Evolutionary conservation across 164 flowering plant genomes (phyloP), one percentile per base, ranked within the genome.

Genomic region (Nelumbo lutea): DNA sequence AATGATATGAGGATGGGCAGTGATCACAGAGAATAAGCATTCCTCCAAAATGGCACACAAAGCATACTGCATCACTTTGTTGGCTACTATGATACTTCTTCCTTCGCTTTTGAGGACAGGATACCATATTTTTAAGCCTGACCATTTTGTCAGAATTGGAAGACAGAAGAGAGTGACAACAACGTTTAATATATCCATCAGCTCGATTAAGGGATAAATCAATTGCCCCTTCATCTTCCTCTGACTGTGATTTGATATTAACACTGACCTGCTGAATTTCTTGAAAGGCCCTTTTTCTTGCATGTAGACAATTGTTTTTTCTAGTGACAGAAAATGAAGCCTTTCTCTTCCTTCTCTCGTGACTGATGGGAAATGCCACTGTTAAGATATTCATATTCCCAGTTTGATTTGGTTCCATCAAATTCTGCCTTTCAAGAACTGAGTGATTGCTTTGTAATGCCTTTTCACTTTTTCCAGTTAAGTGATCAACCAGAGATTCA

Each of bases 1-100:
- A 42, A 68, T 79, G 81, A 63, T 72, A 79, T 9, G 79, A 72
- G 14, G 77, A 73, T 14, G 56, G 47, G 72, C 81, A 79, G 65
- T 64, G 10, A 64, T 79, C 74, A 39, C 81, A 79, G 47, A 63
- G 69, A 56, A 75, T 45, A 39, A 79, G 74, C 9, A 70, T 65
- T 59, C 68, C 81, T n/a, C 72, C 77, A 61, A 60, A 73, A 5
- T 79, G 76, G 70, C 81, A 79, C 51, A 76, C 59, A 13, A 70
- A 47, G 64, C 81, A 79, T 63, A 79, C 66, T 5, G 81, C 48
- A 61, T 79, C 81, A 60, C 64, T 65, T 47, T 52, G 43, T 8
- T 4, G 27, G 47, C 40, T 6, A 47, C 58, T 38, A 42, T 40
- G 53, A 38, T 45, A 61, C 65, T 62, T 68, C 74, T 66, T 75